Evolutionary conservation across 116 monocot genomes (phyloP), one percentile per base, ranked within the genome.

Genomic region (Cymodocea nodosa): DNA sequence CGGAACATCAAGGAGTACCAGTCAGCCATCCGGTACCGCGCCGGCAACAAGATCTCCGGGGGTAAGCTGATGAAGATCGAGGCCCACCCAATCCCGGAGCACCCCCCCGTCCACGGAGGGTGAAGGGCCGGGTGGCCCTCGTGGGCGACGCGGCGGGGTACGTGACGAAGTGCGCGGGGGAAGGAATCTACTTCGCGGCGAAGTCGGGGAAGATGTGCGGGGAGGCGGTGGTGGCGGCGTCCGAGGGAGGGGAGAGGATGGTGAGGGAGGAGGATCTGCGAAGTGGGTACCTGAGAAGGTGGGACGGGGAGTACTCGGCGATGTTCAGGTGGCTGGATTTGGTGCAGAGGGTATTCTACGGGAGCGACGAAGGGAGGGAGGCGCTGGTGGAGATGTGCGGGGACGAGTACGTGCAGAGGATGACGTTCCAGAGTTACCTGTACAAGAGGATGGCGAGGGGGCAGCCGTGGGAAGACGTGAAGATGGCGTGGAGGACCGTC

Each of bases 121-220:
- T 94, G 14, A 64, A 65, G 36, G 94, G 85, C 1, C 68, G 90
- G 56, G 89, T 78, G 49, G 94, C 94, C n/a, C 66, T 94, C 13
- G 89, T 94, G 0, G 89, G 94, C 17, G 94, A 94, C 60, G 89
- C 94, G 19, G 94, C 94, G 9, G 94, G 94, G 56, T 94, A 89
- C 71, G 94, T 89, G 14, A 86, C 94, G 2, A 78, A 77, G 72
- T 94, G 89, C 68, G 75, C 94, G n/a, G 94, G 89, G 25, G 94
- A 94, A 54, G 94, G 94, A 23, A 94, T 94, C 14, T 94, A 94
- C 74, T 94, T 94, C 65, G 89, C 89, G 53, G 94, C 94, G 34
- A 84, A 84, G 75, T 84, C 84, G 0, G 89, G 94, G 70, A 70
- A 89, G 66, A 75, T 94, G 78, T 94, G 94, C 59, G 94, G 87